Evolutionary conservation across 768 basidiomycete species (phyloP), one percentile per base, ranked within the genome.

Genomic region (Brasilioporus rufonigricans): DNA sequence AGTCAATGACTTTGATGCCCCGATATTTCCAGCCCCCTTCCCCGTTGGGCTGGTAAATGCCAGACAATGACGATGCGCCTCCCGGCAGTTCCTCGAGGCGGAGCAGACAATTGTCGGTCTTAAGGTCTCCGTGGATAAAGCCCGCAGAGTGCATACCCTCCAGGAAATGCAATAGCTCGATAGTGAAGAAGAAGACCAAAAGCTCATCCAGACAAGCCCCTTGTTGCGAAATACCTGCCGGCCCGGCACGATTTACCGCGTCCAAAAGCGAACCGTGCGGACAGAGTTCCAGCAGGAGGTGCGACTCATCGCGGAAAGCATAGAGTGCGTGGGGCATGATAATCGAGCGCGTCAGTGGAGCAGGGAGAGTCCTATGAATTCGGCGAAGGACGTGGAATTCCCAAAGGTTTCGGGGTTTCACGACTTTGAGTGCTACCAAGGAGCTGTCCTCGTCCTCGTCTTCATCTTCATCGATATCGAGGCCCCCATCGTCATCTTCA

Each of bases 21-120:
- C 97, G 93, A 70, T 76, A 71, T 50, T 75, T 69, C 97, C 97
- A 99, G 5, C 96, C 96, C 24, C 82, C 81, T 16, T 81, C 83
- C 18, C 96, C 96, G 0, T 77, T 73, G 1, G 87, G 83, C 53
- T 87, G 82, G 74, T 98, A 98, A n/a, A 76, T 71, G 47, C 81
- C 73, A 1, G 84, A 80, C 87, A 95, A 93, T 1, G 82, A 78
- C 0, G 85, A 76, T 1, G 80, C 71, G 1, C 85, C 85, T 4
- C 85, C 86, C 2, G 87, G 86, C 5, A 89, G 85, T 48, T 91
- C 89, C 59, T 93, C 89, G 43, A 99, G 79, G 5, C 97, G 85
- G 10, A 98, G 77, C n/a, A 99, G 80, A 68, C 95, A 97, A 73
- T 99, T 99, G 74, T 99, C 97, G 70, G 98, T 97, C 77, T 99